These are phyloP conservation scores for Mycena latifolia DNA, from an alignment of 768 basidiomycete species.

Conservation along the genomic window DNA sequence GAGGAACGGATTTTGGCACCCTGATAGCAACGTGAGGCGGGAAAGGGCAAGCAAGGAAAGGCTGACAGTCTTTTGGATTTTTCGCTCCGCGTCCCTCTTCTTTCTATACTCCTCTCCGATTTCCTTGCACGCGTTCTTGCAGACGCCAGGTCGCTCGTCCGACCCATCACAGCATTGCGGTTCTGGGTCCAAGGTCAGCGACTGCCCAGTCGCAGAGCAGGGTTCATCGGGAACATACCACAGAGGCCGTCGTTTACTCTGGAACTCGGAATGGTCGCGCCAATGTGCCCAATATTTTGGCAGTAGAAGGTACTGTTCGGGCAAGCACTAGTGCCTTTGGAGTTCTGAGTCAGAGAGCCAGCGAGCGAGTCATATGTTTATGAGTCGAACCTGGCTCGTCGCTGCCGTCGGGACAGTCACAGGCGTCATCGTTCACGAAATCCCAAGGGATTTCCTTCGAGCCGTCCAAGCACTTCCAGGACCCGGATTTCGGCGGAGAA, in stretches of 20 bases:
- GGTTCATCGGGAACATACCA: slow-evolving; percentile 63
- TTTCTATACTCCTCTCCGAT: slow-evolving; percentile 79
- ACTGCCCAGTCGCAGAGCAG: not conserved
- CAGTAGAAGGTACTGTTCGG: slow-evolving; percentile 85
- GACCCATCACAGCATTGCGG: slow-evolving; percentile 96
- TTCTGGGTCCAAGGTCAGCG: slow-evolving; percentile 62
- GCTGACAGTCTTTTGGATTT: slow-evolving; percentile 84
- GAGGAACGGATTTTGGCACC: slow-evolving; percentile 92
- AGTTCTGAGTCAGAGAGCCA: slow-evolving; percentile 23
- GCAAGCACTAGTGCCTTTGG: slow-evolving; percentile 87
- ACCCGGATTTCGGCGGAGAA: slow-evolving; percentile 60
- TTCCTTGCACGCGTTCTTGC: slow-evolving; percentile 81
- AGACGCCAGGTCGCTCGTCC: slow-evolving; percentile 88
- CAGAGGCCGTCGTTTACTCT: slow-evolving; percentile 95
- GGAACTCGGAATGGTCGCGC: slow-evolving; percentile 80
- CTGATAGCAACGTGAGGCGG: slow-evolving; percentile 50
- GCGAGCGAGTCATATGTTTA: slow-evolving; percentile 3
- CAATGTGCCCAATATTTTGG: slow-evolving; percentile 89
- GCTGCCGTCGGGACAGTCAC: slow-evolving; percentile 95
- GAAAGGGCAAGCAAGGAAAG: not conserved
- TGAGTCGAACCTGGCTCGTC: slow-evolving; percentile 85
- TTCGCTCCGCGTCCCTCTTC: slow-evolving; percentile 78
- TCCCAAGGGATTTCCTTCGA: slow-evolving; percentile 82
- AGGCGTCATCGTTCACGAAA: slow-evolving; percentile 94
- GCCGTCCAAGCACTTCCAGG: slow-evolving; percentile 87